Percentiles rank a stretch among this genome's conserved stretches.
These are phyloP conservation scores for Coemansia sp. DNA, from an alignment of 371 early-diverging fungal species.

Conservation along the genomic window DNA sequence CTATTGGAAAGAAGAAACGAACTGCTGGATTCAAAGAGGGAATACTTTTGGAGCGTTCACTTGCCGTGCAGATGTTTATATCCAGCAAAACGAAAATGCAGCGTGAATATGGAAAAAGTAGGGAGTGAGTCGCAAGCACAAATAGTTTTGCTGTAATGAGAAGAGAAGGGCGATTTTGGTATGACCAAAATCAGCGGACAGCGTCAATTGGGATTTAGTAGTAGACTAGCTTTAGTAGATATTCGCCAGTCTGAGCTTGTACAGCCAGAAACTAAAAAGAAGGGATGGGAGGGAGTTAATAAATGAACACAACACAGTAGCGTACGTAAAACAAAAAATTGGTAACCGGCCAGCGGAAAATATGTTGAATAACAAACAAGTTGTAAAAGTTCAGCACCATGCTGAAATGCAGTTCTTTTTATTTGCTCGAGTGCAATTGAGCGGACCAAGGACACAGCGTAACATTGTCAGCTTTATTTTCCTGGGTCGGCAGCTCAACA, in stretches of 20 bases:
- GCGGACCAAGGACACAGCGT: not conserved
- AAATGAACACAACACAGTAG: not conserved
- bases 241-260: not conserved
- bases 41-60: not conserved
- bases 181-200: slow-evolving; percentile 2
- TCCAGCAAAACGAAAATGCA: slow-evolving; percentile 3
- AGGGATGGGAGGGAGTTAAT: slow-evolving; percentile 1
- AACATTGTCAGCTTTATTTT: not conserved
- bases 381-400: not conserved
- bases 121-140: not conserved
- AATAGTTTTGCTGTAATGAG: not conserved
- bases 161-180: slow-evolving; percentile 3
- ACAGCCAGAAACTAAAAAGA: not conserved
- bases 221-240: not conserved
- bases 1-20: not conserved
- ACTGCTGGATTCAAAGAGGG: not conserved
- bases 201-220: not conserved
- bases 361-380: not conserved
- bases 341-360: not conserved
- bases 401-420: not conserved
- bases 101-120: not conserved
- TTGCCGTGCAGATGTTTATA: slow-evolving; percentile 1
- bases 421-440: not conserved
- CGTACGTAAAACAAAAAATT: not conserved
- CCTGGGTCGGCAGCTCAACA: not conserved